These are phyloP conservation scores for Mycena citricolor DNA, from an alignment of 1,284 basidiomycete species.

Conservation along the genomic window DNA sequence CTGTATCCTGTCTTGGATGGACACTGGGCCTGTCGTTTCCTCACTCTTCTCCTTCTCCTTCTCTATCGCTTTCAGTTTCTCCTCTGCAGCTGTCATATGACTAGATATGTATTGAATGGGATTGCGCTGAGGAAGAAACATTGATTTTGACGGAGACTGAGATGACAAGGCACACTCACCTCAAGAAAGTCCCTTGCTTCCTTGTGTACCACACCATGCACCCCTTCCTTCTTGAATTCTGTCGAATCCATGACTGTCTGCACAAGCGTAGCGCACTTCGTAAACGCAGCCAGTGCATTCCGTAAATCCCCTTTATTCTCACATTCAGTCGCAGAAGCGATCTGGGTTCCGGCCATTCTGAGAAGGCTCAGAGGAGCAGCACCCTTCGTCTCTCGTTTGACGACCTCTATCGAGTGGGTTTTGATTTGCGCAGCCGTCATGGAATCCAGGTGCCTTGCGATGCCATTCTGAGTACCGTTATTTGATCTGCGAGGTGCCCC, in stretches of 20 bases:
- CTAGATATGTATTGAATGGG: conserved; percentile 49
- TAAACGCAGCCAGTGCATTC: conserved; percentile 55
- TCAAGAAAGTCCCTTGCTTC: conserved; percentile 54
- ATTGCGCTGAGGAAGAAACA: no score
- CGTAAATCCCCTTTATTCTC: conserved; percentile 60
- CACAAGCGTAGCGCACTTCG: conserved; percentile 58
- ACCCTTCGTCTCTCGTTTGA: conserved; percentile 51
- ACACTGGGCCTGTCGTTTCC: conserved; percentile 45
- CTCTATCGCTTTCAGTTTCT: conserved; percentile 57
- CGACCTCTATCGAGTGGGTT: conserved; percentile 56
- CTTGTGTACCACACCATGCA: conserved; percentile 38
- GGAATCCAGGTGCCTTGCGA: conserved; percentile 27
- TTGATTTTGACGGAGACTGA: no score
- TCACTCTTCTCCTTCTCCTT: no score
- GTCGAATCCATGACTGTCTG: conserved; percentile 56
- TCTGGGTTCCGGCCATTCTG: conserved; percentile 56
- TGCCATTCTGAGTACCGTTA: conserved; percentile 9
- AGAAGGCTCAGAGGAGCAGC: conserved; percentile 58
- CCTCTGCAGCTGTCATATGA: conserved; percentile 53
- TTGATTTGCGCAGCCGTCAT: conserved; percentile 65
- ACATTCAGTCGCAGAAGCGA: conserved; percentile 45
- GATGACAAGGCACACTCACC: no score
- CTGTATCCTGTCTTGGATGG: conserved; percentile 70
- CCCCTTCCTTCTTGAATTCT: conserved; percentile 53
- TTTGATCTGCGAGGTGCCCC: conserved; percentile 9